Conservation (phyloP, 2,329 filamentous ascomycete species). For the Dissoconium aciculare region DNA sequence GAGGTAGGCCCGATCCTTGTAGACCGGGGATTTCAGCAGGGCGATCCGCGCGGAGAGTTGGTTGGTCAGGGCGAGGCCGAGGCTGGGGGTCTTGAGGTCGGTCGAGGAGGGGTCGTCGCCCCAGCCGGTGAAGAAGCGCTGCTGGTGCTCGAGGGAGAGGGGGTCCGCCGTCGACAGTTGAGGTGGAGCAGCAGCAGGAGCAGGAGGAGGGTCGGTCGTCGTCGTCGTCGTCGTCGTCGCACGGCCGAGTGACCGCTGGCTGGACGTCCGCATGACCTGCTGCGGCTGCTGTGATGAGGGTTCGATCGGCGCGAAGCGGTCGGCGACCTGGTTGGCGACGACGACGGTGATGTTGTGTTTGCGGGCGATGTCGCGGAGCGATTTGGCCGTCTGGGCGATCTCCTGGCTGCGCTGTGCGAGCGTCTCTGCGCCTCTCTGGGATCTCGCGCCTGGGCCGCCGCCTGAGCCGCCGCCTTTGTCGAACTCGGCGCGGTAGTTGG, state of each 20-base stretch:
- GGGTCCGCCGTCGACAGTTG: constrained; percentile 34
- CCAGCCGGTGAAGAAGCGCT: constrained; percentile 93
- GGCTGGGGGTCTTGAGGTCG: constrained; percentile 62
- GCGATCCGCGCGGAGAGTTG: constrained; percentile 74
- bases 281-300: constrained; percentile 5
- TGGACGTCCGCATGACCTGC: constrained; percentile 5
- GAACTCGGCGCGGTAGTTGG: constrained; percentile 89
- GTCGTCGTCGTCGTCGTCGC: neutral
- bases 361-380: constrained; percentile 61
- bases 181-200: constrained; percentile 3
- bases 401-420: constrained; percentile 66
- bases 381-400: constrained; percentile 59
- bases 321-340: constrained; percentile 87
- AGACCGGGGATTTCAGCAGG: constrained; percentile 54
- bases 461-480: constrained; percentile 34
- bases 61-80: constrained; percentile 82
- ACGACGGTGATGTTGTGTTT: constrained; percentile 68
- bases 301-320: constrained; percentile 47
- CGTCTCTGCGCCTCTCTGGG: constrained; percentile 28
- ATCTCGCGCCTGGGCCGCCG: constrained; percentile 7
- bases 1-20: constrained; percentile 26
- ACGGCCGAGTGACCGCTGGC: neutral
- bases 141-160: constrained; percentile 71
- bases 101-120: constrained; percentile 43
- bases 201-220: neutral